Base-by-base conservation (phyloP, 1,139 yeast genomes). In the Pichia sp. region DNA sequence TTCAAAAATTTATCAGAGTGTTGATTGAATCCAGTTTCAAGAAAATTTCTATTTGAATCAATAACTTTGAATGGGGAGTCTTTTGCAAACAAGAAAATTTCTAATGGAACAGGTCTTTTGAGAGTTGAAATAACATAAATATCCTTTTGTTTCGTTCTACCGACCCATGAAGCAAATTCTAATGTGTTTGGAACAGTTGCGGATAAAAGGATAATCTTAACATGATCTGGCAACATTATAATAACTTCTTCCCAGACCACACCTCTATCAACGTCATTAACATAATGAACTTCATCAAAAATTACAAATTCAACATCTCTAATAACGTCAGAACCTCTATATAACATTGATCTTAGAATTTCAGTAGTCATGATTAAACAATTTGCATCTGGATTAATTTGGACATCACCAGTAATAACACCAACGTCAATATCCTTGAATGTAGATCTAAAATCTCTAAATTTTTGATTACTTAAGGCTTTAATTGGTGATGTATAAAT, bases 181-280 rank as follows among this genome's bases (percentile, higher is more conserved):
- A 87, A 85, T 4, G 98, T 96, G 63, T 92, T 92, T 33, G 99
- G 98, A 52, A 92, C 94, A 3, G 99, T 92, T 41, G 99, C 99
- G 12, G 97, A 89, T 53, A 89, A 70, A 55, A 89, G 82, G 20
- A 73, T 71, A 35, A 72, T 66, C 48, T 72, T 70, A 37, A 94
- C 96, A 67, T 92, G 94, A 58, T 90, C 96, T 3, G 99, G 99
- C 45, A 92, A 73, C 68, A 92, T 74, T 51, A 92, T 92, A 54
- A 92, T 92, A 23, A 96, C 94, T 67, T 92, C 99, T 69, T 92
- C 99, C 99, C 99, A 92, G 33, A 92, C 98, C 39, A 92, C 99
- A 62, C 99, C 99, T 68, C 99, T 80, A 53, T 89, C 92, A 56
- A 87, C 82, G 63, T 89, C 97, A 70, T 95, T 82, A 81, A 90